Base-by-base conservation (phyloP, 257 asterid genomes). In the Solanum pennellii region DNA sequence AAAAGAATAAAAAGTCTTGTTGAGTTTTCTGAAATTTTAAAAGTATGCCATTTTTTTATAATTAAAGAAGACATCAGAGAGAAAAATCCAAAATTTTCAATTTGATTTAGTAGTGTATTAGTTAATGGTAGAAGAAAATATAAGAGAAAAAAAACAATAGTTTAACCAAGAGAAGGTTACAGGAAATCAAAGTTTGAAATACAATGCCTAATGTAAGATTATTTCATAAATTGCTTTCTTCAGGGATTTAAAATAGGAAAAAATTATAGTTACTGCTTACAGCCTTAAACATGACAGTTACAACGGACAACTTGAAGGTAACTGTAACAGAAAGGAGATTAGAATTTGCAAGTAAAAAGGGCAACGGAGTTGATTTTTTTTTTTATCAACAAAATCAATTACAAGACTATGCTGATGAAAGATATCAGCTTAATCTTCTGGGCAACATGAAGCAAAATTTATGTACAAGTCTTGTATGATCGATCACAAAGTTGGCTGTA, bases 401-500 rank as follows among this genome's bases (percentile, higher is more conserved):
- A 88, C 87, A 87, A 88, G 9, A 44, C 18, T 59, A 87, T 35
- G 21, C 85, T 29, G 60, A 39, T 74, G 68, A 84, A 86, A 87
- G 89, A 84, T 39, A 37, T 5, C 90, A 86, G 89, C 82, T 73
- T 74, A 39, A 82, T 85, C 84, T 83, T 88, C 89, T 49, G n/a
- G n/a, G n/a, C n/a, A n/a, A n/a, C n/a, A n/a, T n/a, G 66, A 29
- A 82, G 85, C 69, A 49, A 49, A 82, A 49, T 33, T 82, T 94
- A 93, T 94, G 91, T 94, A 96, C 93, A 89, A 59, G 91, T 77
- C 86, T 65, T 15, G 86, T 86, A 83, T 72, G 75, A 87, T 91
- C 90, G 75, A 88, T 91, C 90, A 94, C 76, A 89, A 73, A 82
- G 69, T 89, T 37, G 99, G 99, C 68, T 85, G 86, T 68, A 96